Conservation (phyloP, 2,329 filamentous ascomycete genomes). For the Domatiomyces globalis region DNA sequence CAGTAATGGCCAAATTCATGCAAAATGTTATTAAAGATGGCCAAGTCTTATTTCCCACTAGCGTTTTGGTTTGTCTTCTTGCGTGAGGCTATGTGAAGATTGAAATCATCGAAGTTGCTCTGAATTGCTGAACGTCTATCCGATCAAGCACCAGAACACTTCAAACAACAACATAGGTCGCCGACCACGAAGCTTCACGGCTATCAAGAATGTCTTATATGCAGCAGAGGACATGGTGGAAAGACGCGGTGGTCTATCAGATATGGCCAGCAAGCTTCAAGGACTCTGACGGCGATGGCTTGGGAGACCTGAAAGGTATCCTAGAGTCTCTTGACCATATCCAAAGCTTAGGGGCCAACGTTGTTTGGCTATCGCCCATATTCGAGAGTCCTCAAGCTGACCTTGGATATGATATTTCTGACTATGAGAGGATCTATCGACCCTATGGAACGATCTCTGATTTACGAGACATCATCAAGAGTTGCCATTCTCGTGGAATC, state of each 20-base stretch:
- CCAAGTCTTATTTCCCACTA: no score
- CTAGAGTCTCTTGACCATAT: conserved; percentile 48
- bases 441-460: conserved; percentile 33
- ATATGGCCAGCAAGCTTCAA: conserved; percentile 16
- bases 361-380: conserved; percentile 41
- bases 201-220: no score
- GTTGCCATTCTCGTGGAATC: conserved; percentile 46
- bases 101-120: no score
- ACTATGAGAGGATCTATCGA: conserved; percentile 31
- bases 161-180: no score
- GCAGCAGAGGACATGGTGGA: no score
- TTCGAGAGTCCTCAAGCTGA: conserved; percentile 39
- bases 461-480: conserved; percentile 32
- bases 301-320: conserved; percentile 49
- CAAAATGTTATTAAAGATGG: no score
- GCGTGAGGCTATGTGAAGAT: no score
- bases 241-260: conserved; percentile 24
- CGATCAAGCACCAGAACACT: no score
- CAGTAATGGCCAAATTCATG: no score
- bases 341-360: conserved; percentile 44
- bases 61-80: no score
- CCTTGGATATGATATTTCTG: conserved; percentile 34
- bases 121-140: no score
- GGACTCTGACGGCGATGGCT: conserved; percentile 43
- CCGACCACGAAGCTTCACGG: no score